These are phyloP conservation scores for Capillidium heterosporum DNA, from an alignment of 371 early-diverging fungal species.

Conservation along the genomic window DNA sequence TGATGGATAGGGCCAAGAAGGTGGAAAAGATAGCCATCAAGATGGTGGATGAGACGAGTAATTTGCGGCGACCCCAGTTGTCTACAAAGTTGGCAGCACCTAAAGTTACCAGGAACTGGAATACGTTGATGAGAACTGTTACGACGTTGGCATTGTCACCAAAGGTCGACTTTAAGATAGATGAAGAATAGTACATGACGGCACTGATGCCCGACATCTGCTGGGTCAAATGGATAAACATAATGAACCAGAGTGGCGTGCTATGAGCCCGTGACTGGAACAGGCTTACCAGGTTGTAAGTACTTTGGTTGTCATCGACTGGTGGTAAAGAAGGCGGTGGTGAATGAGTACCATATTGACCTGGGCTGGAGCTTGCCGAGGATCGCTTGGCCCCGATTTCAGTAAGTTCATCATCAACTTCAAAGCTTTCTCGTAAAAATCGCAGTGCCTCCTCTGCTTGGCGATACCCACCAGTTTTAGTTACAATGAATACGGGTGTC, in stretches of 20 bases:
- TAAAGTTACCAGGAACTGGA: conserved; percentile 56
- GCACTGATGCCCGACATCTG: conserved; percentile 91
- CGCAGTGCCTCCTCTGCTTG: conserved; percentile 33
- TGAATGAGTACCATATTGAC: not conserved
- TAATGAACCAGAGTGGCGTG: not conserved
- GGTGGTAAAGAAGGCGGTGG: too few species aligned
- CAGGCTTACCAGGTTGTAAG: not conserved
- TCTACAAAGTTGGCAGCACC: conserved; percentile 61
- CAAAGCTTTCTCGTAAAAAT: conserved; percentile 28
- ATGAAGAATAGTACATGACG: conserved; percentile 70
- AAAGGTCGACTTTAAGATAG: conserved; percentile 45
- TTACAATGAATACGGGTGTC: conserved; percentile 49
- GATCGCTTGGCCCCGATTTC: conserved; percentile 11
- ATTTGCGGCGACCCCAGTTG: conserved; percentile 51
- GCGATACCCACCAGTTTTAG: conserved; percentile 23
- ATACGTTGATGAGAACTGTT: conserved; percentile 51
- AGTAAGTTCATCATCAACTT: conserved; percentile 40
- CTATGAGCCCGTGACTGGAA: not conserved
- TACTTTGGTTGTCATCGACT: not conserved
- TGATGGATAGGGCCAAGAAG: conserved; percentile 38
- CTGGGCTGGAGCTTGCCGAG: not conserved
- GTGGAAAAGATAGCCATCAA: conserved; percentile 34
- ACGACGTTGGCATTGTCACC: conserved; percentile 40
- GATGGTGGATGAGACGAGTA: conserved; percentile 45
- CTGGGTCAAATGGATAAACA: conserved; percentile 32